Conservation (phyloP, 139 green algal genomes). For the Chlorella ohadii region DNA sequence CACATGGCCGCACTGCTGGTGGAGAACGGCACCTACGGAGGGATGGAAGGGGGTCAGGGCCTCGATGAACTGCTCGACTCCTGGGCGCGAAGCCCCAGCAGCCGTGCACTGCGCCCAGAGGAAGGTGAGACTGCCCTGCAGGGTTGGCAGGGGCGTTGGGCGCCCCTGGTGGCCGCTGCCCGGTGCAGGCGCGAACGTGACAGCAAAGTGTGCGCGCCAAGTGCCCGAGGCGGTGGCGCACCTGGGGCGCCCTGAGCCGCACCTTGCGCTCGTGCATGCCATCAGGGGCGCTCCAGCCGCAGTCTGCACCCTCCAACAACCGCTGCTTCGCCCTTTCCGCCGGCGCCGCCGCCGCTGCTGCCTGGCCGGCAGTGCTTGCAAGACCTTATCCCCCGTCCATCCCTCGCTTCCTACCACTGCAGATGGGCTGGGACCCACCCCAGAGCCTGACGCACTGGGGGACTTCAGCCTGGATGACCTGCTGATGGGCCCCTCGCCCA, state of each 20-base stretch:
- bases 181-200: background rate
- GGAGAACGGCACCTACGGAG: background rate
- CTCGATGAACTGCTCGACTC: background rate
- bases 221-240: no score
- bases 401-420: background rate
- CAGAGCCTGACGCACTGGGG: no score
- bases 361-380: no score
- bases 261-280: no score
- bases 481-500: background rate
- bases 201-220: background rate
- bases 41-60: background rate
- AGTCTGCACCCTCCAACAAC: background rate
- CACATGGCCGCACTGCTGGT: background rate
- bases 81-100: background rate
- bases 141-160: background rate
- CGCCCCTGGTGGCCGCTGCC: background rate
- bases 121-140: background rate
- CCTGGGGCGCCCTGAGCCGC: no score
- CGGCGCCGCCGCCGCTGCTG: no score
- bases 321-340: no score
- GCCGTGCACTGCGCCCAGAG: background rate
- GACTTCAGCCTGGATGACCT: background rate
- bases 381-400: background rate
- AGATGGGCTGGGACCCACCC: conserved; percentile 1
- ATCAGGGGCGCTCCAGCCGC: no score